These are phyloP conservation scores for Aspergillus japonicus DNA, from an alignment of 2,329 filamentous ascomycete species.

Conservation along the genomic window DNA sequence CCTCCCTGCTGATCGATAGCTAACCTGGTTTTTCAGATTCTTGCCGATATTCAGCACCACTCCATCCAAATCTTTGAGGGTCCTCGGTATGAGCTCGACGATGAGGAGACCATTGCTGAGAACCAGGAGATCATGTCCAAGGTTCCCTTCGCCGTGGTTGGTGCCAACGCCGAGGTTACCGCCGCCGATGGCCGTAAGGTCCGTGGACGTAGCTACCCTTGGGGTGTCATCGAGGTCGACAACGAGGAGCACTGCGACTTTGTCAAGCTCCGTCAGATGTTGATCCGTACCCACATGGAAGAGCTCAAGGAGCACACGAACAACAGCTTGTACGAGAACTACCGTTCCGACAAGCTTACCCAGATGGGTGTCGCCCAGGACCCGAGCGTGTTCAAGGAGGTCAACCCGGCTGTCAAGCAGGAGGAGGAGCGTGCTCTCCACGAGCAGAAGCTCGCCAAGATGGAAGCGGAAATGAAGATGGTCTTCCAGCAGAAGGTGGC, in stretches of 20 bases:
- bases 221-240: constrained; percentile 98
- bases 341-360: constrained; percentile 98
- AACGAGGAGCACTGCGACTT: constrained; percentile 99
- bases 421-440: constrained; percentile 97
- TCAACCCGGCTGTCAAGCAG: constrained; percentile 99
- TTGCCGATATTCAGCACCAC: constrained; percentile 94
- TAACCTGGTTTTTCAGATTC: constrained; percentile 63
- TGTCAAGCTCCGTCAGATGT: constrained; percentile 99
- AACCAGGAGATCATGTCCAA: constrained; percentile 99
- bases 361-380: constrained; percentile 98
- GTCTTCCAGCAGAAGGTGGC: constrained; percentile 99
- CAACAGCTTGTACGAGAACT: constrained; percentile 98
- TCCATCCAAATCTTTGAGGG: constrained; percentile 99
- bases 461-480: constrained; percentile 99
- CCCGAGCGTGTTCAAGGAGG: constrained; percentile 99
- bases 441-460: constrained; percentile 99
- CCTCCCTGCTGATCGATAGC: constrained; percentile 10
- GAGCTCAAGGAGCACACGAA: constrained; percentile 99
- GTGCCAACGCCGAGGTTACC: constrained; percentile 90
- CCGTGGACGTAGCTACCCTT: constrained; percentile 92
- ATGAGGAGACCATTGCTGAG: constrained; percentile 99
- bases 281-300: constrained; percentile 99
- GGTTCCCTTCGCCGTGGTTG: constrained; percentile 96
- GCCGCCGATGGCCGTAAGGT: constrained; percentile 92
- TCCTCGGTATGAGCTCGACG: constrained; percentile 95